Base-by-base conservation (phyloP, 257 asterid species). In the Pogostemon cablin region DNA sequence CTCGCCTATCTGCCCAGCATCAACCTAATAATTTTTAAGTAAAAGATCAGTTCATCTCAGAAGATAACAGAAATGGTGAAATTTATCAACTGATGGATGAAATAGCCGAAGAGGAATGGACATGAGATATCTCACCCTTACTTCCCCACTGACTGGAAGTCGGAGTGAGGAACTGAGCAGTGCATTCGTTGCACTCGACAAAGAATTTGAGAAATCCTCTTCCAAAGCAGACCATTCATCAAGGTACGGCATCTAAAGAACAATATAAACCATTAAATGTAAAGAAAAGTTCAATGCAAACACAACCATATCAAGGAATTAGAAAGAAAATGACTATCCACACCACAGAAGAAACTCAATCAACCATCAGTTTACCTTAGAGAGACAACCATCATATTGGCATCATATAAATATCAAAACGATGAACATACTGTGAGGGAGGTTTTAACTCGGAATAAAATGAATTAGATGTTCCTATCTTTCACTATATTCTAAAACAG, bases 151-250 rank as follows among this genome's bases (percentile, higher is more conserved):
- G 65, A 87, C 66, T 44, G 98, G 96, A 74, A 89, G 81, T 80
- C 92, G 82, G 46, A 82, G 80, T 7, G 92, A 87, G 72, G 90
- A 79, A 80, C 72, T 86, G 61, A 66, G 80, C 75, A 92, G 82
- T 46, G 98, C 88, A 65, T 70, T 74, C 5, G 82, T 60, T 64
- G 84, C 67, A 41, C 80, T 87, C 9, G 87, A 80, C 41, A 92
- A 57, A 58, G 83, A 87, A 72, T 68, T 68, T 9, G 86, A 82
- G 75, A 83, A 87, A 25, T 85, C 90, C 72, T 83, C 85, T 70
- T 86, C 92, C 84, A 81, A 62, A 34, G 52, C 63, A 59, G 86
- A 79, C 98, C 98, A 92, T 70, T 85, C 85, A 37, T 85, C 88
- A 55, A 92, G 96, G 79, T 72, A 76, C 72, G 93, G 87, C 86